Base-by-base conservation (phyloP, 768 basidiomycete species). In the Amanita molliuscula region DNA sequence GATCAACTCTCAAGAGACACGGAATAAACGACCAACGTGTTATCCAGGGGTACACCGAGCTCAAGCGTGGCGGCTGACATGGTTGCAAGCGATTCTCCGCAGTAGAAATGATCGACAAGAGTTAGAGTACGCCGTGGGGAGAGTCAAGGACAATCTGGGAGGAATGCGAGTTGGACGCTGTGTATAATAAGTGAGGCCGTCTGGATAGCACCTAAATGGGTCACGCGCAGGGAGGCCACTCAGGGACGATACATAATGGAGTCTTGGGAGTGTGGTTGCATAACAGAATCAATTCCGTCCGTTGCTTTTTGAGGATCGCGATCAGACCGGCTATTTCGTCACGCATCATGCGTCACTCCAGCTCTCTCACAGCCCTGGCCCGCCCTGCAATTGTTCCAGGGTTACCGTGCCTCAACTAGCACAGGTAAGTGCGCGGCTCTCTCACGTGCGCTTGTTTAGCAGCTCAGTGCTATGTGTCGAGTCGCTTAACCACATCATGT, bases 41-140 rank as follows among this genome's bases (percentile, higher is more conserved):
- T 66, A 47, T 69, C 61, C 28, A 70, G 60, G 3, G 66, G 55
- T 2, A 55, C 58, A 16, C 54, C 54, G 6, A 56, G 48, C 10
- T 64, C 47, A 41, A 69, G 48, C 9, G 66, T 67, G 3, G 66
- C 66, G 3, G 54, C 44, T 5, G 47, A 11, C 47, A 48, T 48
- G 21, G 34, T 23, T 20, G 25, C 21, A 23, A 23, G 16, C 16
- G 35, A 11, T 40, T 1, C 46, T 21, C 6, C 3, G 23, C 11
- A 28, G 16, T 15, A 25, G 21, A 25, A 56, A 44, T 52, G 55
- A 59, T 18, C 29, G 9, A 25, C 44, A 20, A 45, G 31, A 45
- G 26, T 20, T 20, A 33, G 44, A 31, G n/a, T 33, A 31, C 20
- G 44, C 11, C 21, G 44, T 34, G 18, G 29, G 18, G 18, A 33